phyloP scores from a whole-genome alignment of 2,329 filamentous ascomycete genomes.

The Daldinia eschscholtzii region DNA sequence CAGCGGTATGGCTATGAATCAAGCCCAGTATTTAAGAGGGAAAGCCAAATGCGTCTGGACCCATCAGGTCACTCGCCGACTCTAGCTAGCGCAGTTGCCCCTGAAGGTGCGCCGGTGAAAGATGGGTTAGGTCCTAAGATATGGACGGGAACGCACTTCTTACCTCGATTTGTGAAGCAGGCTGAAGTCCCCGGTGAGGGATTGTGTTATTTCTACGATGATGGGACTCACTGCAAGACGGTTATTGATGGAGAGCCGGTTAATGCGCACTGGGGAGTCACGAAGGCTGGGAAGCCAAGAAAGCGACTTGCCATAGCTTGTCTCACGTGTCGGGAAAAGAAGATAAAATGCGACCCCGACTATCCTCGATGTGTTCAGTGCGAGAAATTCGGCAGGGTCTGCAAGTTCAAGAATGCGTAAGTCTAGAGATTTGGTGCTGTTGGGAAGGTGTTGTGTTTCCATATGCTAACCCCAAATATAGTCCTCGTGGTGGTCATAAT shows the following conservation, averaged over 20 bases:
- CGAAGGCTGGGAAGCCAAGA: slow-evolving; percentile 92
- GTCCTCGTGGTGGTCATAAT: slow-evolving; percentile 70
- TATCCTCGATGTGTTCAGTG: slow-evolving; percentile 90
- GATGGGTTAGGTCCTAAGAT: slow-evolving; percentile 75
- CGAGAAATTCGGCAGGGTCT: slow-evolving; percentile 88
- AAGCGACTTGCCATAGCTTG: slow-evolving; percentile 88
- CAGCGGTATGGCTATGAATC: slow-evolving; percentile 46
- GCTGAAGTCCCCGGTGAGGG: slow-evolving; percentile 82
- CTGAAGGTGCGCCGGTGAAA: slow-evolving; percentile 64
- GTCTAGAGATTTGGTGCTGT: slow-evolving; percentile 54
- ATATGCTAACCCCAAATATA: slow-evolving; percentile 50
- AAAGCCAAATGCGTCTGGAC: slow-evolving; percentile 45
- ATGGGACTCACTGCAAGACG: slow-evolving; percentile 84
- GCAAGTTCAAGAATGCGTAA: slow-evolving; percentile 88
- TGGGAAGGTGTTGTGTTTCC: not conserved
- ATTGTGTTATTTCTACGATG: slow-evolving; percentile 87
- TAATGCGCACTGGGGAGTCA: slow-evolving; percentile 93
- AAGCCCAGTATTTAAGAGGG: slow-evolving; percentile 47
- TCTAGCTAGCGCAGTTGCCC: slow-evolving; percentile 50
- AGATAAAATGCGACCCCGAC: slow-evolving; percentile 95
- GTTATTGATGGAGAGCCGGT: slow-evolving; percentile 87
- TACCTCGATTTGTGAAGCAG: slow-evolving; percentile 73
- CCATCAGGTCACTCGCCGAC: slow-evolving; percentile 49
- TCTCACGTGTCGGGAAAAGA: slow-evolving; percentile 93
- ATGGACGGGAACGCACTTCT: slow-evolving; percentile 75